Evolutionary conservation across 1,139 yeast genomes (phyloP).

Genomic region (Lodderomyces beijingensis): DNA sequence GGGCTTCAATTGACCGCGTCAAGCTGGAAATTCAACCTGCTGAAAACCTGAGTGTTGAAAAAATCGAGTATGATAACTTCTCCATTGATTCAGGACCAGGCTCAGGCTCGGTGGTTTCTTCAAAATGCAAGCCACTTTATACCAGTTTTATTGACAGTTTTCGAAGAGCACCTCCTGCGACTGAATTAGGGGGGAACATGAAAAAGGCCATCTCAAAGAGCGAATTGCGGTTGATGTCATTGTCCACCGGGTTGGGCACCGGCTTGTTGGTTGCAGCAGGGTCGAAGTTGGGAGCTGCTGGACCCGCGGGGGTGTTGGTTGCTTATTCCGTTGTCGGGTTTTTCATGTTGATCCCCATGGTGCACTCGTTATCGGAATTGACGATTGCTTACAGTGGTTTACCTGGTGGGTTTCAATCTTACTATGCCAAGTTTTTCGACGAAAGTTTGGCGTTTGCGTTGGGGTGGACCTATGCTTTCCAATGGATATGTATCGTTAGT

Average conservation of each 20-base stretch:
- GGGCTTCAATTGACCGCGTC: too few species aligned
- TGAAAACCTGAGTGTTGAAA: conserved; percentile 2
- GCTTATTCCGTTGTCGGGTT: conserved; percentile 31
- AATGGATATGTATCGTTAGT: conserved; percentile 36
- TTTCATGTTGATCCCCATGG: conserved; percentile 28
- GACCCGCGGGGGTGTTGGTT: conserved; percentile 34
- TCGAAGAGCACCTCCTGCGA: conserved; percentile 10
- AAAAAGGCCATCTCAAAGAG: conserved; percentile 17
- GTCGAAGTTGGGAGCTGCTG: conserved; percentile 27
- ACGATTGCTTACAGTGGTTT: conserved; percentile 34
- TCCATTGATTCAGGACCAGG: too few species aligned
- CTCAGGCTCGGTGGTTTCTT: conserved; percentile 3
- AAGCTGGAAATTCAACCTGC: too few species aligned
- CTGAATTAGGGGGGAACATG: conserved; percentile 2
- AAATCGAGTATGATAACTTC: conserved; percentile 5
- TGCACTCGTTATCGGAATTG: conserved; percentile 32
- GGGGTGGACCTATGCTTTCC: conserved; percentile 40
- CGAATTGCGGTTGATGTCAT: conserved; percentile 39
- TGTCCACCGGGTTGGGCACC: conserved; percentile 42
- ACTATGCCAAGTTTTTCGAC: conserved; percentile 34
- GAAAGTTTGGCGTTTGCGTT: conserved; percentile 38
- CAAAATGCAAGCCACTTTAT: background rate
- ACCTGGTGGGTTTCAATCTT: conserved; percentile 38
- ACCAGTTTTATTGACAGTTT: conserved; percentile 7
- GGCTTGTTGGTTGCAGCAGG: conserved; percentile 40